Evolutionary conservation across 75 land plant genomes (phyloP).

Genomic region (Sequoiadendron giganteum): DNA sequence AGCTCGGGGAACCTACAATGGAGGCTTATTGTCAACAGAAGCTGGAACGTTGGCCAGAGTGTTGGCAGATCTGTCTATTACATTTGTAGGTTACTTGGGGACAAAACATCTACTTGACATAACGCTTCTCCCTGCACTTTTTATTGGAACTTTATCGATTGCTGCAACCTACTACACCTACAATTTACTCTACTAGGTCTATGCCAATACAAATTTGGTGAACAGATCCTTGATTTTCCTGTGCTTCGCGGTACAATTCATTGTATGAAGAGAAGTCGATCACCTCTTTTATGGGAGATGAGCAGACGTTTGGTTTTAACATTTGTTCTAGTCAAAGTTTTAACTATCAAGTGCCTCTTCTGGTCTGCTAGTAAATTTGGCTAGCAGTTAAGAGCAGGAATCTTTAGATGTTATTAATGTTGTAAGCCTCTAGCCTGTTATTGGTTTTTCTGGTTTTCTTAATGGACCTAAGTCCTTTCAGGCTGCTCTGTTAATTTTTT

Average conservation of each 20-base stretch:
- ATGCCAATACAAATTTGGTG: background rate
- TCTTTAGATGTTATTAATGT: no score
- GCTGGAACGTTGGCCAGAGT: constrained; percentile 90
- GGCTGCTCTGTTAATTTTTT: background rate
- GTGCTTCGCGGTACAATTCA: background rate
- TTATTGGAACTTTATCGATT: constrained; percentile 52
- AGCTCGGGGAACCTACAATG: constrained; percentile 84
- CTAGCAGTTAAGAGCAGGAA: background rate
- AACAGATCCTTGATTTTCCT: background rate
- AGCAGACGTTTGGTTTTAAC: background rate
- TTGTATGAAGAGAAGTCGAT: background rate
- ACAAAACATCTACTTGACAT: constrained; percentile 51
- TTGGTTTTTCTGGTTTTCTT: background rate
- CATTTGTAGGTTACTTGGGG: constrained; percentile 72
- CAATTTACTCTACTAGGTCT: constrained; percentile 49
- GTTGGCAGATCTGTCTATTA: constrained; percentile 73
- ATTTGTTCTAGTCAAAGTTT: no score
- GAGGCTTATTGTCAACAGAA: constrained; percentile 82
- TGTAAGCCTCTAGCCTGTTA: background rate
- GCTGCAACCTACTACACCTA: constrained; percentile 58
- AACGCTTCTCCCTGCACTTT: constrained; percentile 66
- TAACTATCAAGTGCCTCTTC: background rate
- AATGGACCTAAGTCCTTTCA: background rate
- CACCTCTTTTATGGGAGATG: background rate
- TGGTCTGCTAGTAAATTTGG: background rate